Evolutionary conservation across 306 rosid species (phyloP).

Genomic region (Vigna unguiculata): DNA sequence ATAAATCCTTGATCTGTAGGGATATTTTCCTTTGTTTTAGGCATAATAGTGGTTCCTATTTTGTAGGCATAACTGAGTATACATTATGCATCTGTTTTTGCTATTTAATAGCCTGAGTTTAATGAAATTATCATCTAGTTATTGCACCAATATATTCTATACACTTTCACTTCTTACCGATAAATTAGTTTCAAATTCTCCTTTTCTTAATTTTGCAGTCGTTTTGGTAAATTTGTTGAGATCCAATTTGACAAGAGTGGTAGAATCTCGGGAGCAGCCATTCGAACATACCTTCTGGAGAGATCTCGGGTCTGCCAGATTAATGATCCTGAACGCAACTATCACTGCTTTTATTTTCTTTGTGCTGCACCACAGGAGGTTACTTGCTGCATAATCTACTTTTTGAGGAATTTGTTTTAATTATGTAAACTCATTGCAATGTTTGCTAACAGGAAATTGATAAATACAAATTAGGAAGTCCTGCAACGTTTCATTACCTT

Average conservation of each 20-base stretch:
- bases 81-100: too few relatives aligned
- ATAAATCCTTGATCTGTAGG: too few relatives aligned
- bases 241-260: constrained; percentile 97
- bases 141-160: too few relatives aligned
- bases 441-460: constrained; percentile 85
- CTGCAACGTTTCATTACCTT: constrained; percentile 93
- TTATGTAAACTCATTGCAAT: constrained; percentile 39
- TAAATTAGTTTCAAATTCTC: constrained; percentile 40
- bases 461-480: constrained; percentile 88
- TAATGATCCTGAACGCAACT: constrained; percentile 97
- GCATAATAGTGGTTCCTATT: too few relatives aligned
- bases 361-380: constrained; percentile 99
- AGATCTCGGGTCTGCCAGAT: constrained; percentile 99
- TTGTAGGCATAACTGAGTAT: too few relatives aligned
- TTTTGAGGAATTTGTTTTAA: constrained; percentile 18
- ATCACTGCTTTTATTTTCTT: constrained; percentile 97
- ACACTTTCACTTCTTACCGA: too few relatives aligned
- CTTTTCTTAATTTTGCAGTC: constrained; percentile 65
- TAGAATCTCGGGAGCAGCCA: constrained; percentile 99
- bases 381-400: constrained; percentile 42
- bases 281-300: constrained; percentile 96
- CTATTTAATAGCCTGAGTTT: too few relatives aligned
- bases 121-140: too few relatives aligned
- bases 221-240: constrained; percentile 98
- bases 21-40: too few relatives aligned